Evolutionary conservation across 1,284 basidiomycete genomes (phyloP), one percentile per base, ranked within the genome.

Genomic region (Leccinum pachyderme): DNA sequence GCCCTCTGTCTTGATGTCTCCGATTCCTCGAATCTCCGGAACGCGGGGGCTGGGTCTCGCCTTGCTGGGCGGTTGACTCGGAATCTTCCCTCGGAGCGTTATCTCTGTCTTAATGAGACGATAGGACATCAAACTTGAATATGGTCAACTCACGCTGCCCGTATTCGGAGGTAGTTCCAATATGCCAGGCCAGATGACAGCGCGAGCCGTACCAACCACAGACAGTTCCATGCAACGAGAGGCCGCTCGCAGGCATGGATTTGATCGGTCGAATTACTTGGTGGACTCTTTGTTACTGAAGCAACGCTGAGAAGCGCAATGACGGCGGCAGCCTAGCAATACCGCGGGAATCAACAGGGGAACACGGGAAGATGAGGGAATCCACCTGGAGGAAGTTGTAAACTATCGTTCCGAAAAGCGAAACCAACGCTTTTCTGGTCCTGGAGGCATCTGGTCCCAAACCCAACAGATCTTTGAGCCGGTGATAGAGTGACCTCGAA

Each of bases 161-260:
- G 77, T 59, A 83, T 77, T 51, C 82, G 72, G 29, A 69, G 59
- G 66, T 79, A 90, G 44, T 80, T 79, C 87, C 86, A 90, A 57
- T 80, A 79, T 1, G 81, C 75, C 56, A 89, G 64, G 13, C 67
- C 63, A 32, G 76, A 75, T 4, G 82, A 81, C 37, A 89, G 65
- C 7, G 74, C 62, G 5, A 82, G 81, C 57, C 86, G 77, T 24
- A 78, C 73, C 25, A 86, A 69, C 87, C 89, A 91, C 4, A 91
- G 72, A 48, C 78, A 77, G 54, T 84, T 80, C 89, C 89, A 91
- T 4, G 77, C 72, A 1, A 89, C 89, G 11, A 91, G 69, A 5
- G 88, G 88, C 22, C 81, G 77, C 52, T 77, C 76, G 60, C 88
- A 91, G 0, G 85, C 85, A 22, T 69, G 64, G 79, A 87, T 88